Evolutionary conservation across 2,329 filamentous ascomycete genomes (phyloP).

Genomic region (Xylariales sp.): DNA sequence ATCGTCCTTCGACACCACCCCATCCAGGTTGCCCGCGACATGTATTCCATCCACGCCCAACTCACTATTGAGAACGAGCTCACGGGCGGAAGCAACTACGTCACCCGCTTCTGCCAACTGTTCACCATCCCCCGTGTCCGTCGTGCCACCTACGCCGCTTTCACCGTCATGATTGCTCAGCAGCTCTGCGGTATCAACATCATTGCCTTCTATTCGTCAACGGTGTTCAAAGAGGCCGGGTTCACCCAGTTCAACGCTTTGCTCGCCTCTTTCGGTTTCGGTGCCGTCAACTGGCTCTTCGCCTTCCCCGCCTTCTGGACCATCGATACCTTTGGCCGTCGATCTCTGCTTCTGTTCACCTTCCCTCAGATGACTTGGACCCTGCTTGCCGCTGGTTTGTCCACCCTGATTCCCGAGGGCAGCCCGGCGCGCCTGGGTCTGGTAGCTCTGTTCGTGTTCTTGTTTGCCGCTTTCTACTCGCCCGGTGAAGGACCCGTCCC

Average conservation of each 20-base stretch:
- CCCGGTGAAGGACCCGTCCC: slow-evolving; percentile 75
- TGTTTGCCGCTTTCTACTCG: slow-evolving; percentile 72
- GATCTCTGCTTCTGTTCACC: slow-evolving; percentile 71
- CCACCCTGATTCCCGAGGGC: slow-evolving; percentile 59
- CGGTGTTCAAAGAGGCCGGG: slow-evolving; percentile 69
- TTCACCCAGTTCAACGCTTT: slow-evolving; percentile 66
- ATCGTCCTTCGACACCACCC: slow-evolving; percentile 63
- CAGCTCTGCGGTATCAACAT: slow-evolving; percentile 79
- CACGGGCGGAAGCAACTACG: slow-evolving; percentile 64
- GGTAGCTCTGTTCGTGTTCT: slow-evolving; percentile 69
- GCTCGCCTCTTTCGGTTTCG: slow-evolving; percentile 73
- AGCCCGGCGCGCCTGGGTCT: slow-evolving; percentile 52
- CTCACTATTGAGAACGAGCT: slow-evolving; percentile 69
- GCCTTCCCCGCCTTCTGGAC: slow-evolving; percentile 74
- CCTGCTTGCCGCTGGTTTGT: slow-evolving; percentile 71
- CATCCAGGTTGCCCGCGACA: slow-evolving; percentile 69
- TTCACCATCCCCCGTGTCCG: slow-evolving; percentile 77
- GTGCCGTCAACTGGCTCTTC: slow-evolving; percentile 73
- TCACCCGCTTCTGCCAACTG: slow-evolving; percentile 71
- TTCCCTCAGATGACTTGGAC: slow-evolving; percentile 77
- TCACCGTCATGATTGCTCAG: slow-evolving; percentile 82
- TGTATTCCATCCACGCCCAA: slow-evolving; percentile 74
- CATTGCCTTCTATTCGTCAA: slow-evolving; percentile 80
- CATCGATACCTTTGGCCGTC: slow-evolving; percentile 75
- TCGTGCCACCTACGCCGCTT: slow-evolving; percentile 79